Evolutionary conservation across 2,329 filamentous ascomycete species (phyloP).

Genomic region (Aspergillus tamarii): DNA sequence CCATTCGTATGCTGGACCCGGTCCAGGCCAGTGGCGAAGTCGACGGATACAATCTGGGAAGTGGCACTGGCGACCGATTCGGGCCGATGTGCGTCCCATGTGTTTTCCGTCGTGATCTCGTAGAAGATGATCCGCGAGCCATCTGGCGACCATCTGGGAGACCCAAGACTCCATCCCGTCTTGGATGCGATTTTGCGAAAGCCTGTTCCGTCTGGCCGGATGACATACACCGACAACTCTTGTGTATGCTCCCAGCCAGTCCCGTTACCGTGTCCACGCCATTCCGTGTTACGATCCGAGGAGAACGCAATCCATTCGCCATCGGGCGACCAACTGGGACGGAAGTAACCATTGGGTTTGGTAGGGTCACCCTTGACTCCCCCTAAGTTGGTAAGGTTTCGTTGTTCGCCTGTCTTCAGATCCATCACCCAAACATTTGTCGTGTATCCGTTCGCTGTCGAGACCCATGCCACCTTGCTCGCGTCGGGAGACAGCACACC

Average conservation of each 20-base stretch:
- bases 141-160: conserved; percentile 44
- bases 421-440: conserved; percentile 49
- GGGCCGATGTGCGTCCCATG: conserved; percentile 42
- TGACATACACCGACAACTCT: conserved; percentile 45
- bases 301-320: conserved; percentile 47
- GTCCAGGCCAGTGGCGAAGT: conserved; percentile 44
- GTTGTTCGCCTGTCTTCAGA: conserved; percentile 33
- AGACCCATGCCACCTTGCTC: conserved; percentile 44
- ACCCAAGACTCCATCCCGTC: conserved; percentile 40
- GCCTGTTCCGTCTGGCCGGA: conserved; percentile 41
- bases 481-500: conserved; percentile 44
- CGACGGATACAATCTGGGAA: conserved; percentile 36
- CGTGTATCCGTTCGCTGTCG: conserved; percentile 38
- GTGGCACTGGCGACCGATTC: conserved; percentile 20
- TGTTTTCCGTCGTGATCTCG: conserved; percentile 43
- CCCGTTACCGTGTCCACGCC: conserved; percentile 45
- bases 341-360: conserved; percentile 42
- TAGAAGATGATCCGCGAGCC: conserved; percentile 44
- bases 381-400: conserved; percentile 43
- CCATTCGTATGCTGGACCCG: conserved; percentile 33
- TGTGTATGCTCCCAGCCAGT: conserved; percentile 48
- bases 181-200: conserved; percentile 41
- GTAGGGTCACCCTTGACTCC: conserved; percentile 21
- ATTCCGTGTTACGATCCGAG: conserved; percentile 48
- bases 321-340: conserved; percentile 46